A percentile compares a stretch with the other conserved stretches of the same genome.
Evolutionary conservation across 164 flowering plant genomes (phyloP).

Genomic region (Amborella trichopoda): DNA sequence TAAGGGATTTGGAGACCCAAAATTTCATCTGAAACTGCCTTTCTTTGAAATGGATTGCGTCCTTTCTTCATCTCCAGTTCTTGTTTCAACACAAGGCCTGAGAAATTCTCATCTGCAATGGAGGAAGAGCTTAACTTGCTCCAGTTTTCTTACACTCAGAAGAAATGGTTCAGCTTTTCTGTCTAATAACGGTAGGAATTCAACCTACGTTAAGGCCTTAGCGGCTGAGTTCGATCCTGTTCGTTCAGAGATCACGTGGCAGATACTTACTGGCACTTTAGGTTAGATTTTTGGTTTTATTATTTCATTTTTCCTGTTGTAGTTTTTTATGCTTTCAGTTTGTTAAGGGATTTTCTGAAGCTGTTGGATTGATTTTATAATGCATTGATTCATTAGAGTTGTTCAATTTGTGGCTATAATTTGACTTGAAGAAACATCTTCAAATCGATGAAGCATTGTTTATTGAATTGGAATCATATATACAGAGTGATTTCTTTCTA

Average conservation of each 20-base stretch:
- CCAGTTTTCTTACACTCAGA: not conserved
- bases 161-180: not conserved
- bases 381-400: not conserved
- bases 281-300: constrained; percentile 19
- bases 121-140: not conserved
- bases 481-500: too few species aligned
- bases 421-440: not conserved
- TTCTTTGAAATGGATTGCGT: not conserved
- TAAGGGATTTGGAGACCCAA: not conserved
- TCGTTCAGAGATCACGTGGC: constrained; percentile 48
- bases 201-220: constrained; percentile 10
- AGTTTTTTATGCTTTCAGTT: not conserved
- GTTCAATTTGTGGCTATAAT: not conserved
- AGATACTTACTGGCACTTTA: constrained; percentile 51
- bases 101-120: not conserved
- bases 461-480: too few species aligned
- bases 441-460: too few species aligned
- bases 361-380: not conserved
- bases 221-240: constrained; percentile 13
- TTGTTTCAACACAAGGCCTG: not conserved
- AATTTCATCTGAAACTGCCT: not conserved
- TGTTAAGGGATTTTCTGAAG: not conserved
- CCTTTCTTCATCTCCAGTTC: not conserved
- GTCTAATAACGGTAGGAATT: constrained; percentile 1
- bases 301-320: not conserved